phyloP scores from a whole-genome alignment of 257 asterid species.

The Ocimum tenuiflorum region DNA sequence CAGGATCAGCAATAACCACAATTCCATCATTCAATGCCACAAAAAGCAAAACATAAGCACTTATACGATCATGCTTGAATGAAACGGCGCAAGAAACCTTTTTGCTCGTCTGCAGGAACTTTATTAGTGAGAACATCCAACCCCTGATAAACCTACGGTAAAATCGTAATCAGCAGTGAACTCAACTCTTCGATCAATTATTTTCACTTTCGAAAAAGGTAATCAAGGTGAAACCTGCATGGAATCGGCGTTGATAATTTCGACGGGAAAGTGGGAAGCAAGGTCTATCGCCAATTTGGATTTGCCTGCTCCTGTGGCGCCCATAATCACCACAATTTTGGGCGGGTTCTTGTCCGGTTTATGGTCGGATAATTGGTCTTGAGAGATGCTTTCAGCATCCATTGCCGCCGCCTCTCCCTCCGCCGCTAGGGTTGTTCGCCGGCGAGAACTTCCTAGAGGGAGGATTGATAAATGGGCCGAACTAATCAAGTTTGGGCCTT shows the following conservation, averaged over 20 bases:
- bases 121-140: constrained; percentile 87
- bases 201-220: not conserved
- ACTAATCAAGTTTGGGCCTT: not conserved
- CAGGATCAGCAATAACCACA: constrained; percentile 2
- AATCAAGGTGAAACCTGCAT: constrained; percentile 60
- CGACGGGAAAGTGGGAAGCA: constrained; percentile 67
- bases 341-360: constrained; percentile 14
- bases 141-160: constrained; percentile 58
- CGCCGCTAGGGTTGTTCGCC: constrained; percentile 16
- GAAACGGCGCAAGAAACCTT: constrained; percentile 34
- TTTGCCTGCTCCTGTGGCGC: constrained; percentile 79
- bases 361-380: not conserved
- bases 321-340: constrained; percentile 71
- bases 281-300: constrained; percentile 84
- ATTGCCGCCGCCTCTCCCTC: constrained; percentile 20
- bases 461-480: constrained; percentile 11
- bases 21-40: not conserved
- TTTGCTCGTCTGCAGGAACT: constrained; percentile 60
- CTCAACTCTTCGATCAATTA: not conserved
- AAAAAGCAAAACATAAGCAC: not conserved
- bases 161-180: not conserved
- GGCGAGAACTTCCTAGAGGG: constrained; percentile 8
- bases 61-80: not conserved
- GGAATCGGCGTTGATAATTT: constrained; percentile 88
- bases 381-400: constrained; percentile 12